These are phyloP conservation scores for Alopecurus myosuroides DNA, from an alignment of 176 grass and related monocot genomes.

Conservation along the genomic window DNA sequence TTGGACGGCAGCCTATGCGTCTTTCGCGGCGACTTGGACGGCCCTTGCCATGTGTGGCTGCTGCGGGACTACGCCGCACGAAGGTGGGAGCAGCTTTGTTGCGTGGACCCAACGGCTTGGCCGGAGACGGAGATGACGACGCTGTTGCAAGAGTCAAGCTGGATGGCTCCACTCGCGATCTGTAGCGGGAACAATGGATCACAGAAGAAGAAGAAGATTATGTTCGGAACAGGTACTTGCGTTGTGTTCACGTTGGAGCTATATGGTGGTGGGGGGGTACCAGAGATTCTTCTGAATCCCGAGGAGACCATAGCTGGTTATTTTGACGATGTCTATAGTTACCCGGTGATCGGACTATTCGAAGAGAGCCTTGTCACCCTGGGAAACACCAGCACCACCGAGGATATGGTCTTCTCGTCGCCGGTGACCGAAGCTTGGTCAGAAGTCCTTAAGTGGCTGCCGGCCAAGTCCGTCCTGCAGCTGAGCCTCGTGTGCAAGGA, in stretches of 20 bases:
- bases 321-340: neutral
- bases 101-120: neutral
- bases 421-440: neutral
- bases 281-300: neutral
- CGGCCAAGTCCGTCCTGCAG: neutral
- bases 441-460: neutral
- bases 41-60: neutral
- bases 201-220: neutral
- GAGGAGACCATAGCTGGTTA: neutral
- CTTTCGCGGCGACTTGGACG: neutral
- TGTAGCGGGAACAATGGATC: neutral
- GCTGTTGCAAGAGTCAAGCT: neutral
- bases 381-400: neutral
- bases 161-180: neutral
- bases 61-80: neutral
- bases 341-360: neutral
- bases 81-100: constrained; percentile 1
- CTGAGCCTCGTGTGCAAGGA: neutral
- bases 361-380: neutral
- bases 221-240: neutral
- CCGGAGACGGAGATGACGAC: neutral
- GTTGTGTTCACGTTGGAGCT: neutral
- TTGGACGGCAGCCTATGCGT: neutral
- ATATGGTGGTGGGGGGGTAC: neutral
- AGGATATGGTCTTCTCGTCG: neutral